phyloP scores from a whole-genome alignment of 2,329 filamentous ascomycete species.

The Paecilomyces formosus region DNA sequence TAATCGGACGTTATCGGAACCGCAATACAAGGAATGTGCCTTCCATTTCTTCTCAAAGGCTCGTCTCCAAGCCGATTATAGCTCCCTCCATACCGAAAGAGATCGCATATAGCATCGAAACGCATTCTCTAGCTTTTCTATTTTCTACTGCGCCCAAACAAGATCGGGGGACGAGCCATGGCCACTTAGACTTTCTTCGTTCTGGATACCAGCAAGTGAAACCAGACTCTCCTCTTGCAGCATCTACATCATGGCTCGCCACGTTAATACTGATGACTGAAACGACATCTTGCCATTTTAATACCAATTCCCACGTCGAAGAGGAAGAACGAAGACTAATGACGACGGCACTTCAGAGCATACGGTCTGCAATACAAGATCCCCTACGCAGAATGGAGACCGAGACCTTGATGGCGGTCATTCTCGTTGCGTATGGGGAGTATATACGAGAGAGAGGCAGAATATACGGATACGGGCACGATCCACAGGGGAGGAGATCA shows the following conservation, averaged over 20 bases:
- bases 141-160: not conserved
- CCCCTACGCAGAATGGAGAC: conserved; percentile 1
- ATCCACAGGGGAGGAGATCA: not conserved
- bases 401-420: conserved; percentile 3
- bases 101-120: conserved; percentile 1
- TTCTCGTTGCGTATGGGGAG: conserved; percentile 4
- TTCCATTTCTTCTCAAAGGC: not conserved
- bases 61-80: not conserved
- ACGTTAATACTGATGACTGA: conserved; percentile 1
- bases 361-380: not conserved
- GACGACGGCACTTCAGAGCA: not conserved
- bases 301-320: not conserved
- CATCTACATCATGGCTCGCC: conserved; percentile 4
- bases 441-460: not conserved
- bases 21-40: not conserved
- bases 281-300: not conserved
- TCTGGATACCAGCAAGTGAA: not conserved
- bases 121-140: not conserved
- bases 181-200: conserved; percentile 5
- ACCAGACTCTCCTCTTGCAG: not conserved
- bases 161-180: conserved; percentile 2
- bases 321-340: not conserved
- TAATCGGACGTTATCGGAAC: conserved; percentile 2
- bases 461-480: not conserved
- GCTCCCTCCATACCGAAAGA: not conserved